A percentile compares a stretch with the other conserved stretches of the same genome.
phyloP scores from a whole-genome alignment of 2,329 filamentous ascomycete genomes.

The Sporothrix mexicana region DNA sequence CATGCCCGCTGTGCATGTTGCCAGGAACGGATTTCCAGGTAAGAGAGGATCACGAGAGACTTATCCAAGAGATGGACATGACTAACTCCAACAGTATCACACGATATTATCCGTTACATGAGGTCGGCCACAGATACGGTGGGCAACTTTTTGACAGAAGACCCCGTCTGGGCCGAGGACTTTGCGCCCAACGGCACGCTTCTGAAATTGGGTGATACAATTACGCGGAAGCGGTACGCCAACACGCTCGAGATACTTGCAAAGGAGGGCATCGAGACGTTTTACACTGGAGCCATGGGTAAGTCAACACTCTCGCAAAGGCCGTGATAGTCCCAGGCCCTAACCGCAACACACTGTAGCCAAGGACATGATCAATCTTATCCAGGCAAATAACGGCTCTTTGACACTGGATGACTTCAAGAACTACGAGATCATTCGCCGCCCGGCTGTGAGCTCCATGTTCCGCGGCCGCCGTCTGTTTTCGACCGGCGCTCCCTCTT shows the following conservation, averaged over 20 bases:
- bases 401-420: slow-evolving; percentile 81
- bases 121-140: slow-evolving; percentile 44
- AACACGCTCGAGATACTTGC: slow-evolving; percentile 77
- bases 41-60: slow-evolving; percentile 8
- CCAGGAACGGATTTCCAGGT: slow-evolving; percentile 71
- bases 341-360: slow-evolving; percentile 53
- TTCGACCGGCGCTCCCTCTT: slow-evolving; percentile 74
- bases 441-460: slow-evolving; percentile 63
- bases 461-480: slow-evolving; percentile 75
- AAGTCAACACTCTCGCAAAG: slow-evolving; percentile 32
- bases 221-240: slow-evolving; percentile 82
- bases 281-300: slow-evolving; percentile 50
- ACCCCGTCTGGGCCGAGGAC: slow-evolving; percentile 83
- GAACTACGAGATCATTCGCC: slow-evolving; percentile 71
- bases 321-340: no score
- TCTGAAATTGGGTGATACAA: slow-evolving; percentile 73
- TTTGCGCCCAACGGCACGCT: slow-evolving; percentile 82
- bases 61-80: neutral
- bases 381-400: slow-evolving; percentile 75
- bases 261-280: slow-evolving; percentile 59
- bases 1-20: slow-evolving; percentile 74
- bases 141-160: slow-evolving; percentile 70
- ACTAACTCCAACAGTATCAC: slow-evolving; percentile 57
- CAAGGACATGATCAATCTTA: slow-evolving; percentile 70
- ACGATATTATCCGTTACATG: slow-evolving; percentile 80